Evolutionary conservation across 139 green algal species (phyloP), one percentile per base, ranked within the genome.

Genomic region (Eudorina sp.): DNA sequence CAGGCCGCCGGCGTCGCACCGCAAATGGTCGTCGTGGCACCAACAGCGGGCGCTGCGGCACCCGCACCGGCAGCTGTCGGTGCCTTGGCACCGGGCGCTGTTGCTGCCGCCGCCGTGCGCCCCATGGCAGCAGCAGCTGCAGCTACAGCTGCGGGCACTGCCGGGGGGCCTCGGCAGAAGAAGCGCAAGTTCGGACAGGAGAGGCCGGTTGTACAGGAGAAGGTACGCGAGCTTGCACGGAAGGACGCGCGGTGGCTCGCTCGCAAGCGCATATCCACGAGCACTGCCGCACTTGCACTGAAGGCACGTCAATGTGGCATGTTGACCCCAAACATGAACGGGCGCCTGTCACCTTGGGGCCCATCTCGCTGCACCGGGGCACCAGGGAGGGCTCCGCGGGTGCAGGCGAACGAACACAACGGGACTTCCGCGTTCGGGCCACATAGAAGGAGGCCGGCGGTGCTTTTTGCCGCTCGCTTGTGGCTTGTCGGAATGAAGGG

Each of bases 151-250:
- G 29, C 62, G 62, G 29, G n/a, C 45, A 29, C 45, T 29, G 45
- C 27, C 1, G 36, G 36, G 25, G 45, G 4, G 23, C 36, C 38
- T 6, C 36, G 77, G 4, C 53, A 84, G n/a, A 85, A 85, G 58
- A 85, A 85, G 38, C 79, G 79, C 6, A 85, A 85, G 27, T 75
- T 75, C 5, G 79, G 79, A 1, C 40, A 58, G 38, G 58, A 74
- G 79, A 40, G 38, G 38, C 58, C 13, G 13, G 3, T 40, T 9
- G 58, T 45, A 3, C 58, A 43, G 6, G 79, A 85, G 25, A 85
- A 85, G 79, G 79, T 72, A 14, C 6, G 75, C 1, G 3, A 25
- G 23, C 11, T 29, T 6, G 2, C 25, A 45, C 14, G 23, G 7
- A 25, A 1, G 9, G 6, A 31, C 7, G 73, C 45, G 27, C 73